Evolutionary conservation across 169 alveolate genomes (phyloP).

Genomic region (Cryptosporidium ryanae): DNA sequence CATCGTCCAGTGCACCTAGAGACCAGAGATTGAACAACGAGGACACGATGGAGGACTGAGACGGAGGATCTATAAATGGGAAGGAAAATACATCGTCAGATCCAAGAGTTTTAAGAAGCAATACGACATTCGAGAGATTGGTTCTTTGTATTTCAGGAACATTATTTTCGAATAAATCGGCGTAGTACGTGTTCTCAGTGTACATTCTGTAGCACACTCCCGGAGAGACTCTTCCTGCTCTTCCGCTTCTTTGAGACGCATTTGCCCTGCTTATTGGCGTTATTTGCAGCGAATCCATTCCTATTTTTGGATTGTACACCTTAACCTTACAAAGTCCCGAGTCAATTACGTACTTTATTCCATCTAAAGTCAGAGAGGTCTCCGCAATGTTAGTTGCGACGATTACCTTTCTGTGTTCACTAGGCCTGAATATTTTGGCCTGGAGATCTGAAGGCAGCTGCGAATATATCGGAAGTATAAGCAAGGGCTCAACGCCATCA

Average conservation of each 20-base stretch:
- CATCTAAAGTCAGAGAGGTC: constrained; percentile 99
- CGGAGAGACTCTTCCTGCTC: constrained; percentile 99
- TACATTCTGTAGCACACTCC: constrained; percentile 99
- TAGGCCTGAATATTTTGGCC: constrained; percentile 93
- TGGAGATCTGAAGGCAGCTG: constrained; percentile 98
- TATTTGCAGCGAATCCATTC: constrained; percentile 99
- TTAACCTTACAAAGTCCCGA: constrained; percentile 99
- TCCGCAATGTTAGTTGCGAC: constrained; percentile 99
- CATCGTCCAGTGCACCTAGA: constrained; percentile 92
- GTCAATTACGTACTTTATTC: constrained; percentile 98
- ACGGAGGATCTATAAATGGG: constrained; percentile 99
- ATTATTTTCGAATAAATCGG: constrained; percentile 96
- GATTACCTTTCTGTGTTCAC: constrained; percentile 91
- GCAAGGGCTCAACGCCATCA: constrained; percentile 85
- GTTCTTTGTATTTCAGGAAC: constrained; percentile 99
- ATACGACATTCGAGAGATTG: constrained; percentile 98
- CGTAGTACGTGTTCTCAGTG: constrained; percentile 94
- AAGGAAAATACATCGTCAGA: constrained; percentile 94
- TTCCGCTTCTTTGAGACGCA: constrained; percentile 99
- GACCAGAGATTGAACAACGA: constrained; percentile 98
- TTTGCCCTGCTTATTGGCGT: constrained; percentile 99
- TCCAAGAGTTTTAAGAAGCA: constrained; percentile 96
- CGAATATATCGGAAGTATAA: constrained; percentile 96
- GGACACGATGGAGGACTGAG: constrained; percentile 91
- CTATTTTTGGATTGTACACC: constrained; percentile 97